Conservation (phyloP, 495 filamentous ascomycete species). For the Penicillium argentinense region DNA sequence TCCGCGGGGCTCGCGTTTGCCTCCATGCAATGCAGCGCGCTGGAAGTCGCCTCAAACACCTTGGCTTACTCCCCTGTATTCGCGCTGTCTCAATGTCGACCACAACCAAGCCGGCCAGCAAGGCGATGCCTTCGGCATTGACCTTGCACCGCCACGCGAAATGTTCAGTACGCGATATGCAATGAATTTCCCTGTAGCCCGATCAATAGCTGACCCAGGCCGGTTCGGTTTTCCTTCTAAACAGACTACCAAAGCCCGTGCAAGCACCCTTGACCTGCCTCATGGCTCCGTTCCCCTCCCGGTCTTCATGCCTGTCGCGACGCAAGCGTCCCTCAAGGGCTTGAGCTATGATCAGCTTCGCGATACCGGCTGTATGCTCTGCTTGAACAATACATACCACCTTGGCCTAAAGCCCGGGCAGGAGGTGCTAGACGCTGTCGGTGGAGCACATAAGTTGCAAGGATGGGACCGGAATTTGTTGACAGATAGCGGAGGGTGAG, state of each 20-base stretch:
- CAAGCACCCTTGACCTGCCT: conserved; percentile 83
- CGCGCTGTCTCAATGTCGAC: conserved; percentile 39
- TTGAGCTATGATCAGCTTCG: conserved; percentile 91
- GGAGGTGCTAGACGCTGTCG: conserved; percentile 77
- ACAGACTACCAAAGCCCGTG: conserved; percentile 92
- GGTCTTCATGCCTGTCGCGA: conserved; percentile 97
- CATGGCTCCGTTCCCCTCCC: conserved; percentile 89
- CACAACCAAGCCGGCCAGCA: conserved; percentile 21
- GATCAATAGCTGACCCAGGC: conserved; percentile 1
- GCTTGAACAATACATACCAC: conserved; percentile 97
- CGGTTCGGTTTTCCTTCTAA: not conserved
- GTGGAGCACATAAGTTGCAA: conserved; percentile 90
- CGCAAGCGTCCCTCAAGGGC: conserved; percentile 95
- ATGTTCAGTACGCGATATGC: conserved; percentile 75
- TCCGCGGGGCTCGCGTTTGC: no score
- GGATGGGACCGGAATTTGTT: conserved; percentile 94
- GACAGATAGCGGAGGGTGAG: conserved; percentile 96
- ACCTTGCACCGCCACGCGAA: conserved; percentile 77
- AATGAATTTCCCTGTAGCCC: no score
- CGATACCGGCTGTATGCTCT: conserved; percentile 82
- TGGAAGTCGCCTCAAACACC: conserved; percentile 3
- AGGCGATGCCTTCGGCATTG: conserved; percentile 70
- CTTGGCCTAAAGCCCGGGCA: conserved; percentile 93
- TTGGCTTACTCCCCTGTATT: not conserved
- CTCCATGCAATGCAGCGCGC: conserved; percentile 21